Percentiles rank a stretch among this genome's conserved stretches.
Evolutionary conservation across 169 alveolate genomes (phyloP).

Genomic region (Besnoitia besnoiti): DNA sequence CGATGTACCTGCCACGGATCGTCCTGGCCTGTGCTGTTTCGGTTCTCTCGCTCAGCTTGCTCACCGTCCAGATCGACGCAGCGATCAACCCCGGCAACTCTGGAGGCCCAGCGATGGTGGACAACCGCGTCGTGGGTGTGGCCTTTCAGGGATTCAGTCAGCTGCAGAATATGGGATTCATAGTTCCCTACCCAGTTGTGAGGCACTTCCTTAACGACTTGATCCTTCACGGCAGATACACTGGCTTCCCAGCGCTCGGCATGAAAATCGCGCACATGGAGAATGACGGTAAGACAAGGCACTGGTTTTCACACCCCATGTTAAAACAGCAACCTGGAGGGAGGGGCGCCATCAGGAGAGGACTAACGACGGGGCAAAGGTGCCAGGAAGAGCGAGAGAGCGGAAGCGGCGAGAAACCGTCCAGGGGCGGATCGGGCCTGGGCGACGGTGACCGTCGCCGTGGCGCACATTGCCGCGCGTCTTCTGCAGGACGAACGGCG

Average conservation of each 20-base stretch:
- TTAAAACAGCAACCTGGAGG: no score
- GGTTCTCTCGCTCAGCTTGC: conserved; percentile 61
- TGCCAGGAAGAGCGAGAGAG: no score
- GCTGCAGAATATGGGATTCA: conserved; percentile 84
- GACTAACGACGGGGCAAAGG: no score
- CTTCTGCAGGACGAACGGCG: no score
- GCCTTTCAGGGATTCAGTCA: conserved; percentile 86
- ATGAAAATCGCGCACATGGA: conserved; percentile 78
- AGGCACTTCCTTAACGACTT: conserved; percentile 79
- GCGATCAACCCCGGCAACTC: conserved; percentile 91
- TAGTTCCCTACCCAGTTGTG: conserved; percentile 81
- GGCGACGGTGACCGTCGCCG: no score
- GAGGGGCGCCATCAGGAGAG: no score
- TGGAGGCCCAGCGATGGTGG: conserved; percentile 88
- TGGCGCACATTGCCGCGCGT: no score
- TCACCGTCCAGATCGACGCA: conserved; percentile 89
- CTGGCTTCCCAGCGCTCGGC: conserved; percentile 83
- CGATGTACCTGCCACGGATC: no score
- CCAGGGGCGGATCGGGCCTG: no score
- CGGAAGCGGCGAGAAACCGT: no score
- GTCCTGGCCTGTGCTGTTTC: neutral
- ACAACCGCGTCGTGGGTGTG: conserved; percentile 86
- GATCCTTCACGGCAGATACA: conserved; percentile 70
- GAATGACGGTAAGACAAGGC: conserved; percentile 68
- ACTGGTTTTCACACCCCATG: no score